These are phyloP conservation scores for Xanthoconium separans DNA, from an alignment of 1,284 basidiomycete species.

Conservation along the genomic window DNA sequence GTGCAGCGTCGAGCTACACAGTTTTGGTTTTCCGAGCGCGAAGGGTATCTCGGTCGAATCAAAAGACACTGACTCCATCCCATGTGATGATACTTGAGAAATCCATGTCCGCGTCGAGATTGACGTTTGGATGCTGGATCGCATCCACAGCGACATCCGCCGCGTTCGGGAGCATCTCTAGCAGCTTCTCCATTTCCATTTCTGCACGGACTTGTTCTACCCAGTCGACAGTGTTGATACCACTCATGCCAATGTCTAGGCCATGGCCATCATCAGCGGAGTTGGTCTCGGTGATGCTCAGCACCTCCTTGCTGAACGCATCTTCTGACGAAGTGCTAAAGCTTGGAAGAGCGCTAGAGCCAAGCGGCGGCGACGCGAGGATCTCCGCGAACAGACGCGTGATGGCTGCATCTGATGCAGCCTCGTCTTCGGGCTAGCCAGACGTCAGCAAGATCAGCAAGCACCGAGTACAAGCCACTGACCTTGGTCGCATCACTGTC, in stretches of 20 bases:
- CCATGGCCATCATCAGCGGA: constrained; percentile 12
- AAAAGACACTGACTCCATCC: constrained; percentile 31
- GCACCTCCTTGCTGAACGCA: constrained; percentile 21
- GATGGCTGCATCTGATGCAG: constrained; percentile 31
- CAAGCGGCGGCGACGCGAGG: constrained; percentile 34
- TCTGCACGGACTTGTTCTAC: constrained; percentile 36
- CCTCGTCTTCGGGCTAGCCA: constrained; percentile 27
- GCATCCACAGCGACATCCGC: constrained; percentile 31
- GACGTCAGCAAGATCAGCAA: background rate
- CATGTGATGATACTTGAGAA: constrained; percentile 37
- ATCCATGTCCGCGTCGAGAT: constrained; percentile 32
- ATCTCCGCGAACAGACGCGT: constrained; percentile 36
- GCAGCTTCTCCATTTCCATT: constrained; percentile 60
- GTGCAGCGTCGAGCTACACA: constrained; percentile 13
- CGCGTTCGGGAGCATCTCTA: constrained; percentile 49
- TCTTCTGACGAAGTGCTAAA: constrained; percentile 35
- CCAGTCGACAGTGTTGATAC: constrained; percentile 26
- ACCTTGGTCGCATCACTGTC: constrained; percentile 23
- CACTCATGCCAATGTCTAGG: constrained; percentile 32
- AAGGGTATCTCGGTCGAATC: constrained; percentile 12
- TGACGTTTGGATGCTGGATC: constrained; percentile 24
- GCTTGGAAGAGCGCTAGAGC: constrained; percentile 34
- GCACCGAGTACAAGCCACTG: background rate
- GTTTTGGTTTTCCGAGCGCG: constrained; percentile 6
- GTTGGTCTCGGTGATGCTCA: constrained; percentile 17